Evolutionary conservation across 768 basidiomycete genomes (phyloP).

Genomic region (Hygrophorus russula): DNA sequence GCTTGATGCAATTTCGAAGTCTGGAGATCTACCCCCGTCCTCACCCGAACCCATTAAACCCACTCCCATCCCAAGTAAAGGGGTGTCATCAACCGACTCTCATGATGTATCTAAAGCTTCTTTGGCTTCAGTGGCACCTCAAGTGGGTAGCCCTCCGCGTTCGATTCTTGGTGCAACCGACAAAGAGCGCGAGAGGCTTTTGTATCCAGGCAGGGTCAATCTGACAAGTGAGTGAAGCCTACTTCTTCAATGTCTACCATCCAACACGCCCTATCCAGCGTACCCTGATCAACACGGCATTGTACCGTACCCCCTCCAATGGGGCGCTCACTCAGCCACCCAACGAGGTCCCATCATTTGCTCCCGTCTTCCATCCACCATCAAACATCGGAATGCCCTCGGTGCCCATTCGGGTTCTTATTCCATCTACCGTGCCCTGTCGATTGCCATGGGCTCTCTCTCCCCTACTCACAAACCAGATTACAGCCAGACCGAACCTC

Average conservation of each 20-base stretch:
- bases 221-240: slow-evolving; percentile 49
- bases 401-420: slow-evolving; percentile 93
- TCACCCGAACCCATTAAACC: too few relatives aligned
- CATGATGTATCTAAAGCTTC: not conserved
- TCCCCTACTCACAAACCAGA: slow-evolving; percentile 73
- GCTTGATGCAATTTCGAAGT: not conserved
- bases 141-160: slow-evolving; percentile 8
- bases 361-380: slow-evolving; percentile 70
- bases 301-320: slow-evolving; percentile 62
- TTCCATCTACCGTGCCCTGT: slow-evolving; percentile 87
- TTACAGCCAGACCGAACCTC: slow-evolving; percentile 76
- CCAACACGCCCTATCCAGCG: slow-evolving; percentile 20
- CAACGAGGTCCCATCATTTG: slow-evolving; percentile 82
- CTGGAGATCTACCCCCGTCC: too few relatives aligned
- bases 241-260: not conserved
- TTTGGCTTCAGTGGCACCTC: slow-evolving; percentile 18
- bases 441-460: slow-evolving; percentile 83
- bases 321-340: slow-evolving; percentile 61
- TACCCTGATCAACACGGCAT: slow-evolving; percentile 94
- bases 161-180: slow-evolving; percentile 21
- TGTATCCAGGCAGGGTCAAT: slow-evolving; percentile 78
- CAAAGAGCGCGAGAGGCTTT: slow-evolving; percentile 57
- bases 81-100: not conserved
- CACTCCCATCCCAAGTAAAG: too few relatives aligned
- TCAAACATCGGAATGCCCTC: slow-evolving; percentile 88